Conservation (phyloP, 352 stramenopile species). For the Pythium vanterpoolii region DNA sequence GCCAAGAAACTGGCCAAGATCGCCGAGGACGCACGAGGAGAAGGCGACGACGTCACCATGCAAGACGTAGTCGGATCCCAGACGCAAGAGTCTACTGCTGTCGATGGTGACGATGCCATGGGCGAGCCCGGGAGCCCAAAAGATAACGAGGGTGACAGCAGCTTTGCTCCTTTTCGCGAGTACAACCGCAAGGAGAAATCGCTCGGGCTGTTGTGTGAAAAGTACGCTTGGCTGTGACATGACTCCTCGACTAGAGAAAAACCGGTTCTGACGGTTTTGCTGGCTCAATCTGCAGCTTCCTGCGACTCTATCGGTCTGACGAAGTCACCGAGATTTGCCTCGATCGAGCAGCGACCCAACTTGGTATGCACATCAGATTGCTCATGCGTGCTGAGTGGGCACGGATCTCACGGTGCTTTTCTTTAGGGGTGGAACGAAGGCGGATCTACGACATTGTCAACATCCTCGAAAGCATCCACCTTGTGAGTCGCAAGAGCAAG, state of each 20-base stretch:
- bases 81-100: neutral
- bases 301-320: constrained; percentile 69
- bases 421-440: constrained; percentile 87
- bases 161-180: constrained; percentile 72
- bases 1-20: constrained; percentile 49
- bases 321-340: constrained; percentile 76
- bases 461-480: constrained; percentile 94
- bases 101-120: constrained; percentile 18
- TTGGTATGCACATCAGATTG: constrained; percentile 24
- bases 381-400: neutral
- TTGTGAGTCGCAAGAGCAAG: constrained; percentile 95
- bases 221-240: constrained; percentile 44
- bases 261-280: neutral
- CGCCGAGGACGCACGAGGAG: constrained; percentile 18
- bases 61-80: constrained; percentile 1
- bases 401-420: neutral
- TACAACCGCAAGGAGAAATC: constrained; percentile 90
- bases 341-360: constrained; percentile 56
- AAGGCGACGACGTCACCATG: neutral
- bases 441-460: constrained; percentile 99
- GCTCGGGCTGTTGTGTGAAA: constrained; percentile 80
- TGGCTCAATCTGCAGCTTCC: constrained; percentile 41
- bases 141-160: constrained; percentile 19
- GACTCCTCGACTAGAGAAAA: neutral
- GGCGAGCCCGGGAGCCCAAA: constrained; percentile 12